Evolutionary conservation across 208 protist genomes (phyloP).

Genomic region (Leptomonas pyrrhocoris): DNA sequence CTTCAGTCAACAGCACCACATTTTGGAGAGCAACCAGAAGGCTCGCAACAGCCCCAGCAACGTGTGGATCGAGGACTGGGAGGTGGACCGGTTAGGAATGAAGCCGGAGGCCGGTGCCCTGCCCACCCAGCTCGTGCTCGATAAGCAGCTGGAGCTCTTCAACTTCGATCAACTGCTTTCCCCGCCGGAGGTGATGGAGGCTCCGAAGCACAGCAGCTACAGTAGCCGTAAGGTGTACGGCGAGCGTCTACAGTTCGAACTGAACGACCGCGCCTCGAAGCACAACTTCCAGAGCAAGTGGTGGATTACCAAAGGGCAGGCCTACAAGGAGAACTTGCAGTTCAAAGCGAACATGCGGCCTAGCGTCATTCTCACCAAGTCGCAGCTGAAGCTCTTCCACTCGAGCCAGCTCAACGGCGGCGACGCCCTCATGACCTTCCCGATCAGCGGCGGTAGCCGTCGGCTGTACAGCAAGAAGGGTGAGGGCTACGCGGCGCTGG

Average conservation of each 20-base stretch:
- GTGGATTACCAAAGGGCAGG: conserved; percentile 80
- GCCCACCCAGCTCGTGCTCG: conserved; percentile 72
- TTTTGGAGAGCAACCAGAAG: conserved; percentile 88
- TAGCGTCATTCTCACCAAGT: conserved; percentile 77
- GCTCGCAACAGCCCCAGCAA: conserved; percentile 85
- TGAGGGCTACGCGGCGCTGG: conserved; percentile 55
- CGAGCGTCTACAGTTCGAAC: conserved; percentile 85
- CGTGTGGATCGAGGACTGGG: conserved; percentile 91
- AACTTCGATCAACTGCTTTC: conserved; percentile 89
- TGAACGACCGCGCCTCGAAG: conserved; percentile 87
- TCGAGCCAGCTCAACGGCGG: conserved; percentile 78
- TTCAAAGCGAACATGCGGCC: conserved; percentile 72
- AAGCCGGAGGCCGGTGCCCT: conserved; percentile 68
- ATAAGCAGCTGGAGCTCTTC: conserved; percentile 87
- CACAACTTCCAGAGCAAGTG: conserved; percentile 85
- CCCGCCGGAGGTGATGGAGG: conserved; percentile 85
- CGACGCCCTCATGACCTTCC: conserved; percentile 72
- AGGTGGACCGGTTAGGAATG: conserved; percentile 68
- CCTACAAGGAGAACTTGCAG: conserved; percentile 81
- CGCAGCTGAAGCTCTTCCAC: conserved; percentile 74
- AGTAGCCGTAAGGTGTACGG: conserved; percentile 82
- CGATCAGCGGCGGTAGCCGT: conserved; percentile 79
- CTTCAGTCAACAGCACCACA: conserved; percentile 86
- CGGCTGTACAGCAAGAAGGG: conserved; percentile 75
- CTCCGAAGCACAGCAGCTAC: conserved; percentile 88